Evolutionary conservation across 106 monocot species (phyloP).

Genomic region (Allium sativum): DNA sequence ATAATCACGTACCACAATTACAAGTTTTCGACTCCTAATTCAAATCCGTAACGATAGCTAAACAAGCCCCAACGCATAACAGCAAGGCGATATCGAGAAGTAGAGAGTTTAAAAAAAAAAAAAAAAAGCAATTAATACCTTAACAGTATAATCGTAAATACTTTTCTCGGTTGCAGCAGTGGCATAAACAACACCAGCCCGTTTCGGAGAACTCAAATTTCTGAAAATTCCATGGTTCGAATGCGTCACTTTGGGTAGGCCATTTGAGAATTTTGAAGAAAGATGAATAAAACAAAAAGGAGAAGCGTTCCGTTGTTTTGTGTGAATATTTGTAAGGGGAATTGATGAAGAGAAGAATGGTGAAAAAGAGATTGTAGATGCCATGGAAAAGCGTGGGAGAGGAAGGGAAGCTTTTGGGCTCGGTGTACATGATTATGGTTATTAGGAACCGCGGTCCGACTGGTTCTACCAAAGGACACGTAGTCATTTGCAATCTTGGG

Average conservation of each 20-base stretch:
- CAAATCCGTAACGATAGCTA: no score
- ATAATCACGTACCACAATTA: no score
- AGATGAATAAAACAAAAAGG: constrained; percentile 1
- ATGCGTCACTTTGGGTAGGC: background rate
- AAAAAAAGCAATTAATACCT: constrained; percentile 23
- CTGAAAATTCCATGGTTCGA: constrained; percentile 1
- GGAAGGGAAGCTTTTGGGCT: background rate
- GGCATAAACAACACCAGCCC: constrained; percentile 42
- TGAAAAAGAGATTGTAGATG: constrained; percentile 3
- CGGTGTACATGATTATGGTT: background rate
- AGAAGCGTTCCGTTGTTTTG: background rate
- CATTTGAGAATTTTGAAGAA: constrained; percentile 4
- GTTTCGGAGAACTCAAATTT: constrained; percentile 14
- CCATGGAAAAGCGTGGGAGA: background rate
- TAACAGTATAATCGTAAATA: constrained; percentile 74
- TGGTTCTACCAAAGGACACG: no score
- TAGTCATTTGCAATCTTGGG: no score
- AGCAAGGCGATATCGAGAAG: background rate
- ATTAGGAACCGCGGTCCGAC: background rate
- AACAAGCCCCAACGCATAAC: background rate
- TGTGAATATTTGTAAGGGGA: background rate
- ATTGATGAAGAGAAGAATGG: background rate
- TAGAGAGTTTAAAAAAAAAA: background rate
- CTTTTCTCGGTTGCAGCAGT: constrained; percentile 84
- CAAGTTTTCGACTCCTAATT: no score